phyloP scores from a whole-genome alignment of 805 yeast genomes.

The Metschnikowia bowlesiae region DNA sequence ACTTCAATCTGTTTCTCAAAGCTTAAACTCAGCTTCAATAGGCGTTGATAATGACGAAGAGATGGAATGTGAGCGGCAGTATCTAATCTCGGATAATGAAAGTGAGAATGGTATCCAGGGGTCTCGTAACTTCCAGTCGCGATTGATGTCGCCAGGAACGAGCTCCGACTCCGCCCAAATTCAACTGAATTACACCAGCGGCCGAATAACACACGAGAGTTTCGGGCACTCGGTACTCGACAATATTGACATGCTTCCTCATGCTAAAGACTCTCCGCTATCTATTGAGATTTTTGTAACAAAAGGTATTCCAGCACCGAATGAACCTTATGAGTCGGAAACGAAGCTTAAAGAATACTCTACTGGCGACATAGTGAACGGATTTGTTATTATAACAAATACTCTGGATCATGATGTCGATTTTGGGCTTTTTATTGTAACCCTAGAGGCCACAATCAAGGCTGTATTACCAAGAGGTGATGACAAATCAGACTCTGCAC shows the following conservation, averaged over 20 bases:
- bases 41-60: slow-evolving; percentile 10
- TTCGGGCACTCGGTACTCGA: slow-evolving; percentile 48
- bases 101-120: slow-evolving; percentile 16
- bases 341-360: slow-evolving; percentile 43
- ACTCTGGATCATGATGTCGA: slow-evolving; percentile 40
- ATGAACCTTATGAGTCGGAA: slow-evolving; percentile 36
- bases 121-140: not conserved
- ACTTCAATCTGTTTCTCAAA: slow-evolving; percentile 11
- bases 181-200: not conserved
- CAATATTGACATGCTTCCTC: slow-evolving; percentile 47
- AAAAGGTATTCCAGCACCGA: slow-evolving; percentile 47
- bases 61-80: slow-evolving; percentile 14
- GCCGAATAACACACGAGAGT: slow-evolving; percentile 14
- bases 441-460: slow-evolving; percentile 33
- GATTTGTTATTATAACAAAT: slow-evolving; percentile 46
- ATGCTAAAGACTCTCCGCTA: slow-evolving; percentile 37
- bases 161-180: not conserved
- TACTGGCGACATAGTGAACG: slow-evolving; percentile 39
- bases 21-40: not conserved
- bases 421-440: slow-evolving; percentile 38
- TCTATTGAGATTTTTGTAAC: slow-evolving; percentile 49
- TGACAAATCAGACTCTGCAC: not conserved
- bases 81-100: slow-evolving; percentile 16
- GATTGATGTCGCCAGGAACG: not conserved
- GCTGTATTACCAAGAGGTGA: slow-evolving; percentile 15